A percentile compares a stretch with the other conserved stretches of the same genome.
phyloP scores from a whole-genome alignment of 1,139 yeast genomes.

The Geotrichum citri-aurantii region DNA sequence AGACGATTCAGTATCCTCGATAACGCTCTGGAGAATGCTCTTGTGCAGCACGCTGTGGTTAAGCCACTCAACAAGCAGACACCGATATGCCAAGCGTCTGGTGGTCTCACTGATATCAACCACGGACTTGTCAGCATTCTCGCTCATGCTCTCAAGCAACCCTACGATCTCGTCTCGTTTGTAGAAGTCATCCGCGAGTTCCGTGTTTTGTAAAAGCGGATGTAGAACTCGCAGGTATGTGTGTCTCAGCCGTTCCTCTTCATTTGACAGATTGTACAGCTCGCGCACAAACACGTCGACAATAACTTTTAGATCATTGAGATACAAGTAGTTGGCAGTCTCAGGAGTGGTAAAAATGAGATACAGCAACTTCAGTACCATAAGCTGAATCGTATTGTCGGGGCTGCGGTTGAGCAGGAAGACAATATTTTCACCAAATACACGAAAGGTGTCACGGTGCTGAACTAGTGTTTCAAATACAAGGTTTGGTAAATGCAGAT shows the following conservation, averaged over 20 bases:
- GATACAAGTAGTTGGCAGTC: constrained; percentile 64
- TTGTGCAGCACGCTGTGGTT: constrained; percentile 21
- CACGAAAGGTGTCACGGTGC: constrained; percentile 37
- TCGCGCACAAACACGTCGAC: constrained; percentile 84
- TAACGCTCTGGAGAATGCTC: neutral
- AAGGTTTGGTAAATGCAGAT: constrained; percentile 26
- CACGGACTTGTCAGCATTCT: constrained; percentile 16
- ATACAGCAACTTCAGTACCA: constrained; percentile 73
- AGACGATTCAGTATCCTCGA: neutral
- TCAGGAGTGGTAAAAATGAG: constrained; percentile 62
- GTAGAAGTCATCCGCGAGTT: constrained; percentile 44
- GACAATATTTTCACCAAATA: constrained; percentile 51
- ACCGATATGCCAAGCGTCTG: constrained; percentile 54
- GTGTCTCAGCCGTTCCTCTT: constrained; percentile 58
- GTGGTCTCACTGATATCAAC: constrained; percentile 38
- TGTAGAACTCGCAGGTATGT: constrained; percentile 72
- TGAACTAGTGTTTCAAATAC: constrained; percentile 30
- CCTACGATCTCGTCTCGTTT: constrained; percentile 51
- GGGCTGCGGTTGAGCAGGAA: constrained; percentile 71
- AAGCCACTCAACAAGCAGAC: constrained; percentile 57
- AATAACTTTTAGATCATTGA: constrained; percentile 79
- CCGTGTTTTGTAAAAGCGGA: constrained; percentile 62
- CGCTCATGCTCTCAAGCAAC: constrained; percentile 45
- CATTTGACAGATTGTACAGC: constrained; percentile 57
- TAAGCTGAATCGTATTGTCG: constrained; percentile 65